These are phyloP conservation scores for Cercospora canescens DNA, from an alignment of 2,329 filamentous ascomycete species.

Conservation along the genomic window DNA sequence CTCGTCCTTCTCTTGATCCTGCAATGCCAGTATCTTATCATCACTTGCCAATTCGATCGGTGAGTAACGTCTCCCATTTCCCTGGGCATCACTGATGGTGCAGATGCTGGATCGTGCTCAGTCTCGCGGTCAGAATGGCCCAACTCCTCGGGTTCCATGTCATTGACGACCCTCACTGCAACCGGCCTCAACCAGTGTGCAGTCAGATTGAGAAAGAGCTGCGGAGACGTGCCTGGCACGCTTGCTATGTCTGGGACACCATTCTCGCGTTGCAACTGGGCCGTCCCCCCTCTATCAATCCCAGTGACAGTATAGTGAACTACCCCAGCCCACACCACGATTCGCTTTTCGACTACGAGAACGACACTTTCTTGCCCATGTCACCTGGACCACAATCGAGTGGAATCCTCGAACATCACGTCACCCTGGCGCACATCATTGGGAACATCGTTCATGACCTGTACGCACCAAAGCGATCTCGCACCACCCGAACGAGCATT, in stretches of 20 bases:
- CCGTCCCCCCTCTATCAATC: slow-evolving; percentile 1
- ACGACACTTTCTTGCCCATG: slow-evolving; percentile 4
- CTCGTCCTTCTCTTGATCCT: not conserved
- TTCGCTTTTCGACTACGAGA: slow-evolving; percentile 8
- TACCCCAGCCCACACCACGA: slow-evolving; percentile 7
- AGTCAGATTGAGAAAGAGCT: slow-evolving; percentile 10
- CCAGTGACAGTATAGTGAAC: slow-evolving; percentile 4
- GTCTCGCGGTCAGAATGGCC: slow-evolving; percentile 9
- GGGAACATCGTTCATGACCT: slow-evolving; percentile 13
- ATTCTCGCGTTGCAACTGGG: slow-evolving; percentile 7
- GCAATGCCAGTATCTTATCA: slow-evolving; percentile 7
- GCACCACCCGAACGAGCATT: not conserved
- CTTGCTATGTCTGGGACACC: slow-evolving; percentile 8
- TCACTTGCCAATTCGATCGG: slow-evolving; percentile 14
- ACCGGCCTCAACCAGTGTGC: not conserved
- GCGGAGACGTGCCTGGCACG: slow-evolving; percentile 6
- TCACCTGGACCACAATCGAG: not conserved
- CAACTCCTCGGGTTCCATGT: slow-evolving; percentile 9
- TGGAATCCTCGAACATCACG: not conserved
- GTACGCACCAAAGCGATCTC: slow-evolving; percentile 10
- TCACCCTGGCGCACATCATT: slow-evolving; percentile 7
- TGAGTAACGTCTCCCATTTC: not conserved
- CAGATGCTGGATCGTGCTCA: slow-evolving; percentile 9
- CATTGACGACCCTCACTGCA: not conserved
- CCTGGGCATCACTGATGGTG: not conserved